Percentiles rank a stretch among this genome's conserved stretches.
Evolutionary conservation across 2,329 filamentous ascomycete species (phyloP).

Genomic region (Acephala macrosclerotiorum): DNA sequence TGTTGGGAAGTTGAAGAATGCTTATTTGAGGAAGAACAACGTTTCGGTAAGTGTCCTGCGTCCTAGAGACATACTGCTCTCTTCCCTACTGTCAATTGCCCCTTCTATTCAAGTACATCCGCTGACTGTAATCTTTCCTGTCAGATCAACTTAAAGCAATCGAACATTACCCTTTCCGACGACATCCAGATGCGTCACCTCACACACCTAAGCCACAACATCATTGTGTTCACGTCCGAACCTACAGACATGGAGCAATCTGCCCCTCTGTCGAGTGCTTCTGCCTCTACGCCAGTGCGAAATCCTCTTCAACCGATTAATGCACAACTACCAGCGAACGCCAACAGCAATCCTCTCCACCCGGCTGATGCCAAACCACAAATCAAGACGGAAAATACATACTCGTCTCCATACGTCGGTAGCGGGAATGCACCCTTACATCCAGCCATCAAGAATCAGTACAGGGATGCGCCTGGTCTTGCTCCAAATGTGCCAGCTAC

Average conservation of each 20-base stretch:
- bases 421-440: background rate
- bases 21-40: background rate
- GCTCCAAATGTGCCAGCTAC: background rate
- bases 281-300: constrained; percentile 9
- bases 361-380: background rate
- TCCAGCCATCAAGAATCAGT: constrained; percentile 11
- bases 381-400: background rate
- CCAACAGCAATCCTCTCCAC: background rate
- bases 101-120: background rate
- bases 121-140: background rate
- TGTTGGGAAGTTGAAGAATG: background rate
- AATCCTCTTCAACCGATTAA: constrained; percentile 21
- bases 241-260: background rate
- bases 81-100: background rate
- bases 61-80: background rate
- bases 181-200: constrained; percentile 23
- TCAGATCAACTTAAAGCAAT: background rate
- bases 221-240: constrained; percentile 28
- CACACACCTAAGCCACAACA: constrained; percentile 21
- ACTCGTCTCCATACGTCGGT: background rate
- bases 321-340: constrained; percentile 10
- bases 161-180: background rate
- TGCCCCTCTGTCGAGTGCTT: background rate
- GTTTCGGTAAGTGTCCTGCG: background rate
- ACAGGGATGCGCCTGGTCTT: background rate